Conservation (phyloP, 495 filamentous ascomycete genomes). For the Filosporella fistucella region DNA sequence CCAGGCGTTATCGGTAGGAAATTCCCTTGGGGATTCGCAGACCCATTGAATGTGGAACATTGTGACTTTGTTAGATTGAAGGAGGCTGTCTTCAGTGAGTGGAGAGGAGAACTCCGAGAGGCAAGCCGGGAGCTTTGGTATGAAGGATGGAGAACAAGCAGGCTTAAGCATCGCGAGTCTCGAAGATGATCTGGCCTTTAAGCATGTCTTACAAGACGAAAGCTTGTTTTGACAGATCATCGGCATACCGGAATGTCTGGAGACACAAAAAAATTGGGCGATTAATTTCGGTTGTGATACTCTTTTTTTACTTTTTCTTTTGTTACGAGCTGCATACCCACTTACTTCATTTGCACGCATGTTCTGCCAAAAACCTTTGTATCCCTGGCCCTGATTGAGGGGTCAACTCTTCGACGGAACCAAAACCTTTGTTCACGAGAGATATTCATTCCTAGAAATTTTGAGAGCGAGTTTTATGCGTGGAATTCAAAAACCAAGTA, state of each 20-base stretch:
- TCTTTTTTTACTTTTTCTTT: constrained; percentile 10
- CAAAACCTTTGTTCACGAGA: too few species aligned
- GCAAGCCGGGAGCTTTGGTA: constrained; percentile 93
- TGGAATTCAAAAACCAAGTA: too few species aligned
- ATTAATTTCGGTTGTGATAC: constrained; percentile 18
- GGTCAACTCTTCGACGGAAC: too few species aligned
- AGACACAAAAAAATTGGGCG: constrained; percentile 12
- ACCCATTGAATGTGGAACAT: constrained; percentile 84
- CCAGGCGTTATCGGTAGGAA: constrained; percentile 70
- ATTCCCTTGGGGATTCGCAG: constrained; percentile 96
- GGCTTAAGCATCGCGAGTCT: constrained; percentile 35
- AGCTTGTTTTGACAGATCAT: constrained; percentile 7
- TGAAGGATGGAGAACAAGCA: constrained; percentile 84
- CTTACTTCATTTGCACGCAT: constrained; percentile 10
- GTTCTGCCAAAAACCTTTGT: neutral
- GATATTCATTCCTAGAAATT: too few species aligned
- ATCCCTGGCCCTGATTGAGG: too few species aligned
- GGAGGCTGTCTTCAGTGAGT: constrained; percentile 89
- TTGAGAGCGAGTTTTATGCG: too few species aligned
- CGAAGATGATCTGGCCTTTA: constrained; percentile 17
- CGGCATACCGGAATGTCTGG: constrained; percentile 9
- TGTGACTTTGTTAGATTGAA: constrained; percentile 92
- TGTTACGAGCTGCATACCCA: constrained; percentile 18
- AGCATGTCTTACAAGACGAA: neutral
- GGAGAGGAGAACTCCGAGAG: constrained; percentile 86